Percentiles rank a stretch among this genome's conserved stretches.
phyloP scores from a whole-genome alignment of 352 stramenopile species.

The Globisporangium cederbergense region DNA sequence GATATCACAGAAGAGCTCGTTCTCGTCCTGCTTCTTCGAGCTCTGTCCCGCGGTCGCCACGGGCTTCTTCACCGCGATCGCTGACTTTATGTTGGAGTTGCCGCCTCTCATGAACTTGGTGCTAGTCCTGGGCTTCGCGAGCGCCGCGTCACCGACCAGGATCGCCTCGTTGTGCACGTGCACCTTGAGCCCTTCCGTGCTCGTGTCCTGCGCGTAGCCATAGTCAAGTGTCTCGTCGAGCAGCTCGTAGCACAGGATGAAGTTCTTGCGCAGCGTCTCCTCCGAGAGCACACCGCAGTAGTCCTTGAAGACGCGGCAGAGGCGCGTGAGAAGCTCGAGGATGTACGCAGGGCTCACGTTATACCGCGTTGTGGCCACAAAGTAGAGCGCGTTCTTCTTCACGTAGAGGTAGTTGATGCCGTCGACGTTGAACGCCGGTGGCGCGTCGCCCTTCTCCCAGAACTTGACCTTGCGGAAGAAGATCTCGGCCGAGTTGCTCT shows the following conservation, averaged over 20 bases:
- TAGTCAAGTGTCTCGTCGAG: slow-evolving; percentile 99
- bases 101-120: slow-evolving; percentile 79
- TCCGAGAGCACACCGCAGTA: slow-evolving; percentile 98
- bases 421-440: slow-evolving; percentile 96
- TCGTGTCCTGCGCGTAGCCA: slow-evolving; percentile 97
- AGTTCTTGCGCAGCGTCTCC: slow-evolving; percentile 99
- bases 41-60: slow-evolving; percentile 67
- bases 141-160: slow-evolving; percentile 78
- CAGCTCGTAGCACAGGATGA: slow-evolving; percentile 99
- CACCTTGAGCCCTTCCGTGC: slow-evolving; percentile 96
- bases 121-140: slow-evolving; percentile 89
- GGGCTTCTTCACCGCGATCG: slow-evolving; percentile 88
- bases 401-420: slow-evolving; percentile 98
- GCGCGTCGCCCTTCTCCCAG: slow-evolving; percentile 96
- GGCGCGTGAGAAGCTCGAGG: slow-evolving; percentile 93
- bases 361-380: slow-evolving; percentile 95
- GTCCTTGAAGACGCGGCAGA: slow-evolving; percentile 98
- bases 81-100: slow-evolving; percentile 74
- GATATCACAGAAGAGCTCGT: slow-evolving; percentile 99
- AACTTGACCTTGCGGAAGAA: slow-evolving; percentile 99
- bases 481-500: slow-evolving; percentile 89
- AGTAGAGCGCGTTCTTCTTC: slow-evolving; percentile 98
- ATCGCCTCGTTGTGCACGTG: slow-evolving; percentile 99
- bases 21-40: slow-evolving; percentile 88
- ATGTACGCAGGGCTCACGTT: slow-evolving; percentile 96